Evolutionary conservation across 176 grass and related monocot genomes (phyloP).

Genomic region (Carex littledalei): DNA sequence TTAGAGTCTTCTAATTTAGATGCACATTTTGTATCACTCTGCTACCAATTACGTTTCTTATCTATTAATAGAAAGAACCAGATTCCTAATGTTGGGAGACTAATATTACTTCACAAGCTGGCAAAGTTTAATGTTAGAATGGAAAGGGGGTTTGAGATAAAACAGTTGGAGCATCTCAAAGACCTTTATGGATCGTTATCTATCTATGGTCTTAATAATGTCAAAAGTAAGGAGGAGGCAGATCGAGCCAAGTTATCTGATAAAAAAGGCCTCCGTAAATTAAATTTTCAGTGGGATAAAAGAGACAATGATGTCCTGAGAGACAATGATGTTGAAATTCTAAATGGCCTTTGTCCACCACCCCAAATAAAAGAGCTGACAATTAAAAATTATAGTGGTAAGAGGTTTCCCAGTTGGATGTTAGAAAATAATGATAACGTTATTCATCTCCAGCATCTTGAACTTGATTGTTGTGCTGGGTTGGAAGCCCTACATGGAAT

Average conservation of each 20-base stretch:
- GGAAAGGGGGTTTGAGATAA: background rate
- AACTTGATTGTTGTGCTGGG: too few species aligned
- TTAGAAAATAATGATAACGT: background rate
- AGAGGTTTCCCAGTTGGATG: slow-evolving; percentile 2
- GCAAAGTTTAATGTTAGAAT: background rate
- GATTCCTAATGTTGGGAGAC: background rate
- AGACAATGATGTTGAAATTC: too few species aligned
- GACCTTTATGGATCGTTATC: background rate
- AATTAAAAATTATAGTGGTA: background rate
- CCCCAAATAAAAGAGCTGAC: background rate
- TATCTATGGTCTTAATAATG: background rate
- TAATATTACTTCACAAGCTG: background rate
- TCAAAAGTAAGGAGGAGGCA: too few species aligned
- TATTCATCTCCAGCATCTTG: too few species aligned
- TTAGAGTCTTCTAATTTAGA: too few species aligned
- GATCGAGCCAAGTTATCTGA: too few species aligned
- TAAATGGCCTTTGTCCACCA: too few species aligned
- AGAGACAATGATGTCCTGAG: too few species aligned
- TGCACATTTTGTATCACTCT: background rate
- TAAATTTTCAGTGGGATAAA: too few species aligned
- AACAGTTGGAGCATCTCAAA: slow-evolving; percentile 20
- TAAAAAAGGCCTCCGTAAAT: background rate
- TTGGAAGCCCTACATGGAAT: too few species aligned
- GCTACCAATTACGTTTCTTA: slow-evolving; percentile 22
- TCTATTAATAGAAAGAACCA: background rate